phyloP scores from a whole-genome alignment of 306 rosid genomes.

The Cicer judaicum region DNA sequence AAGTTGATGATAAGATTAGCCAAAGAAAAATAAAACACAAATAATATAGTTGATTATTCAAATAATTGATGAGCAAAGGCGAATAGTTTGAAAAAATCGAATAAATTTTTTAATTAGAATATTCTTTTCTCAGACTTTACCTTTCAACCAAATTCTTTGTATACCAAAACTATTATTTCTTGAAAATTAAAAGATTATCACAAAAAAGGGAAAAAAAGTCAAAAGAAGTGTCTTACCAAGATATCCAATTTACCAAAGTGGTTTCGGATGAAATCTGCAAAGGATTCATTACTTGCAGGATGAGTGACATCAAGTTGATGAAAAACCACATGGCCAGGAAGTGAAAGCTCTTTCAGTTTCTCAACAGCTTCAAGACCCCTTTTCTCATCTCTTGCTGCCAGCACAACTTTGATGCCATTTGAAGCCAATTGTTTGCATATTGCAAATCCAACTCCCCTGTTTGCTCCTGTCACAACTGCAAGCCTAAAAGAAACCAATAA shows the following conservation, averaged over 20 bases:
- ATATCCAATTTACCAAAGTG: slow-evolving; percentile 18
- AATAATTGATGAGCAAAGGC: too few species aligned
- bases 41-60: too few species aligned
- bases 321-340: neutral
- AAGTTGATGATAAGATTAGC: too few species aligned
- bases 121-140: too few species aligned
- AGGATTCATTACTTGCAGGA: neutral
- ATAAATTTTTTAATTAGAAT: too few species aligned
- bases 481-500: neutral
- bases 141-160: too few species aligned
- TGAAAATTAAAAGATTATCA: neutral
- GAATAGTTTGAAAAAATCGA: too few species aligned
- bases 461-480: slow-evolving; percentile 42
- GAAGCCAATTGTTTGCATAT: slow-evolving; percentile 38
- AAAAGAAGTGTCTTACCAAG: neutral
- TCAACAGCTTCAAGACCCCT: slow-evolving; percentile 40
- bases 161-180: too few species aligned
- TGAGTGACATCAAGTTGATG: slow-evolving; percentile 12
- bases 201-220: neutral
- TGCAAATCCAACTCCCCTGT: slow-evolving; percentile 36
- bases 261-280: neutral
- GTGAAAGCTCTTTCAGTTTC: neutral
- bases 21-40: too few species aligned
- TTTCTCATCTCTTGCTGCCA: slow-evolving; percentile 39
- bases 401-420: slow-evolving; percentile 28